Evolutionary conservation across 2,329 filamentous ascomycete genomes (phyloP).

Genomic region (Macrophomina tecta): DNA sequence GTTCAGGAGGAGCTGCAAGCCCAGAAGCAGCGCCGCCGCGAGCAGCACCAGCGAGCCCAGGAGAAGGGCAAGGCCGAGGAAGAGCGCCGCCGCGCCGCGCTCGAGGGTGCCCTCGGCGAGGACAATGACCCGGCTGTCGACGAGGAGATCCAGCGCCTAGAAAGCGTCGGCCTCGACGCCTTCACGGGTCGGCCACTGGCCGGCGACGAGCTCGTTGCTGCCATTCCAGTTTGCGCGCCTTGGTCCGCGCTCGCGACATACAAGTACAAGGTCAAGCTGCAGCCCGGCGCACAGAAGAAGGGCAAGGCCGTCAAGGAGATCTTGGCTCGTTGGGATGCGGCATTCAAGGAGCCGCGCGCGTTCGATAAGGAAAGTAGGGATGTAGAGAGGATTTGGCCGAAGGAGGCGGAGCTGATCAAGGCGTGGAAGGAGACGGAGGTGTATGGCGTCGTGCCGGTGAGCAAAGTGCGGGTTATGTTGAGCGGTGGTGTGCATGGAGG

Average conservation of each 20-base stretch:
- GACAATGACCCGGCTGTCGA: constrained; percentile 58
- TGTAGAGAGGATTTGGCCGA: constrained; percentile 79
- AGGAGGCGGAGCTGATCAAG: constrained; percentile 84
- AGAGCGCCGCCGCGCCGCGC: constrained; percentile 62
- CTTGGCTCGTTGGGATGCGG: constrained; percentile 77
- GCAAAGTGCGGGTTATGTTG: constrained; percentile 81
- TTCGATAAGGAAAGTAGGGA: constrained; percentile 55
- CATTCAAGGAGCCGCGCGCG: constrained; percentile 57
- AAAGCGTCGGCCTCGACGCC: constrained; percentile 66
- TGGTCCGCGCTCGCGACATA: constrained; percentile 70
- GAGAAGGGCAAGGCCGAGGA: constrained; percentile 79
- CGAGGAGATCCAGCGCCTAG: constrained; percentile 59
- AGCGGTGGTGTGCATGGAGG: constrained; percentile 44
- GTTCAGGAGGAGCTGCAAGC: constrained; percentile 75
- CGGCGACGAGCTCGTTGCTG: constrained; percentile 80
- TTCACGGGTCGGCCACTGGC: constrained; percentile 79
- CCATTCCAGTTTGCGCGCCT: constrained; percentile 67
- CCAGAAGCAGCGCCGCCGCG: constrained; percentile 74
- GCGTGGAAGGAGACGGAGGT: constrained; percentile 81
- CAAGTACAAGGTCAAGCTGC: constrained; percentile 95
- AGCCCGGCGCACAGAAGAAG: constrained; percentile 89
- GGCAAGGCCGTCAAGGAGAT: constrained; percentile 94
- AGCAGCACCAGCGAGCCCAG: constrained; percentile 80
- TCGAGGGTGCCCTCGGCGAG: constrained; percentile 35
- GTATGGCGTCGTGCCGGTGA: constrained; percentile 79